A percentile compares a stretch with the other conserved stretches of the same genome.
Conservation (phyloP, 805 yeast species). For the Brettanomyces naardenensis region DNA sequence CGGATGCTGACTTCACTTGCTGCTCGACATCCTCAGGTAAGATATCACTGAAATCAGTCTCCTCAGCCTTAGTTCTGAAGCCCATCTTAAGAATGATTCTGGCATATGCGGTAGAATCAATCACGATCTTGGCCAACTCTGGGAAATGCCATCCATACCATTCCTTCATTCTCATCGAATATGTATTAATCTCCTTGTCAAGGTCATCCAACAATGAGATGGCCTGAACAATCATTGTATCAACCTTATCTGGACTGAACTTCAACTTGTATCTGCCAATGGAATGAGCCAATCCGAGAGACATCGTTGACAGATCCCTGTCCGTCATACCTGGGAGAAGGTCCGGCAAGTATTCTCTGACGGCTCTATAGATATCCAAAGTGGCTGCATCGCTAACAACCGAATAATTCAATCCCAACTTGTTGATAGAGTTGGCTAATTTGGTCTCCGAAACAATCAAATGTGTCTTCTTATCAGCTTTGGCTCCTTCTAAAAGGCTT, state of each 20-base stretch:
- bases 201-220: conserved; percentile 93
- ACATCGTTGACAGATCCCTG: conserved; percentile 82
- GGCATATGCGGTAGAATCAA: conserved; percentile 94
- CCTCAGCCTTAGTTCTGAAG: conserved; percentile 81
- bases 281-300: conserved; percentile 97
- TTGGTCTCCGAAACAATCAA: conserved; percentile 92
- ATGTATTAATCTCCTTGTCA: conserved; percentile 95
- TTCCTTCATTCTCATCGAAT: conserved; percentile 98
- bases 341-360: conserved; percentile 89
- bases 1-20: conserved; percentile 92
- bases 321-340: conserved; percentile 90
- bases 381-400: conserved; percentile 94
- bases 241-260: conserved; percentile 97
- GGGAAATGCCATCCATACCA: conserved; percentile 99
- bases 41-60: conserved; percentile 82
- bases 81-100: conserved; percentile 93
- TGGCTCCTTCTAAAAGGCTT: conserved; percentile 64
- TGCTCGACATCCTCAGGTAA: conserved; percentile 91
- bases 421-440: conserved; percentile 93
- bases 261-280: conserved; percentile 97
- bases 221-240: conserved; percentile 98
- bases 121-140: conserved; percentile 93
- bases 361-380: conserved; percentile 89
- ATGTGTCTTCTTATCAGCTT: conserved; percentile 76
- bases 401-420: conserved; percentile 78